These are phyloP conservation scores for Macadamia tetraphylla DNA, from an alignment of 164 flowering plant species.

Conservation along the genomic window DNA sequence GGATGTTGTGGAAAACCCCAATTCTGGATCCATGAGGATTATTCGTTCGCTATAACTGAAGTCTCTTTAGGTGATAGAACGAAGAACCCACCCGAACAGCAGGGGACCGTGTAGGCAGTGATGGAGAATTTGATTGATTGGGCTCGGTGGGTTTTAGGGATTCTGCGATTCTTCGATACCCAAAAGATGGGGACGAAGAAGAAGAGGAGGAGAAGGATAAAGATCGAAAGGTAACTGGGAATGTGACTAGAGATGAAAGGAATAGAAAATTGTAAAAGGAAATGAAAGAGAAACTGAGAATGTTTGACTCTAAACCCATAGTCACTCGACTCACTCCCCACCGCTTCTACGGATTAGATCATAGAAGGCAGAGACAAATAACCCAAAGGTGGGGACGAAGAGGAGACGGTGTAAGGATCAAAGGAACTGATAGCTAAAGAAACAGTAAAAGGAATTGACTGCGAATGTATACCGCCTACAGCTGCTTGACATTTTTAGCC, in stretches of 20 bases:
- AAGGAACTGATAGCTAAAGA: too few relatives aligned
- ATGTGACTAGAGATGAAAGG: too few relatives aligned
- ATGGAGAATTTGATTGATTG: not conserved
- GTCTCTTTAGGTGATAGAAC: constrained; percentile 2
- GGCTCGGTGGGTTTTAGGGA: not conserved
- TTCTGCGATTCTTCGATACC: not conserved
- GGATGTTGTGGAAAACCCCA: not conserved
- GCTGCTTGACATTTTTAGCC: too few relatives aligned
- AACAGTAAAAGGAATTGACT: too few relatives aligned
- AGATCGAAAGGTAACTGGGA: not conserved
- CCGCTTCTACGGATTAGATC: too few relatives aligned
- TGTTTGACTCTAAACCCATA: constrained; percentile 12
- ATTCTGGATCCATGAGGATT: not conserved
- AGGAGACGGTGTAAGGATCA: too few relatives aligned
- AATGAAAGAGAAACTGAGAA: constrained; percentile 12
- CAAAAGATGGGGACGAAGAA: not conserved
- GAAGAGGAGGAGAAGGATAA: not conserved
- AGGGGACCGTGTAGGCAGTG: not conserved
- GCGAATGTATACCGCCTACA: too few relatives aligned
- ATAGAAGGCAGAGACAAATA: too few relatives aligned
- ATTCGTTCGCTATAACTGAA: not conserved
- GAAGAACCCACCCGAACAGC: not conserved
- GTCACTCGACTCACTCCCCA: constrained; percentile 9
- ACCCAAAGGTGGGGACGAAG: too few relatives aligned
- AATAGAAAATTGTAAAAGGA: not conserved